phyloP scores from a whole-genome alignment of 192 early-diverging fungal species.

The Podila horticola region DNA sequence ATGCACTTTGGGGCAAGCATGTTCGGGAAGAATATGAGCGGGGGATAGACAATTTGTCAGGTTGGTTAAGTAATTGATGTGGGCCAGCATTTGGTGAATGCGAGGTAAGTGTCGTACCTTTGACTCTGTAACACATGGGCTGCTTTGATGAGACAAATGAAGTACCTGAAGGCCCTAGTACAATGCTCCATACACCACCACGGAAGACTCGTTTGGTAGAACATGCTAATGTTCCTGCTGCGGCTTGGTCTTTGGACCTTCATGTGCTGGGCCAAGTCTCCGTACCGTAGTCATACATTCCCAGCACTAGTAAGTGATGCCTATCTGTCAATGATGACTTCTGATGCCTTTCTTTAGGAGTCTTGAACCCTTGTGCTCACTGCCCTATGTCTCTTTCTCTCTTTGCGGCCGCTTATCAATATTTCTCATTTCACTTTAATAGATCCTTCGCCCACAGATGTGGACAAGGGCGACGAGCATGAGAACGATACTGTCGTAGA shows the following conservation, averaged over 20 bases:
- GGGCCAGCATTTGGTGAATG: neutral
- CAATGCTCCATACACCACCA: no score
- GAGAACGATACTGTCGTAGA: no score
- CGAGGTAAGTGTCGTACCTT: neutral
- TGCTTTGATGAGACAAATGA: constrained; percentile 3
- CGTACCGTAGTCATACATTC: neutral
- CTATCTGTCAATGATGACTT: no score
- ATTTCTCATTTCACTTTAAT: no score
- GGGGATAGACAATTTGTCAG: constrained; percentile 11
- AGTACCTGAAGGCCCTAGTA: constrained; percentile 1
- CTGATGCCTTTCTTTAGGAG: no score
- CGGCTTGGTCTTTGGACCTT: neutral
- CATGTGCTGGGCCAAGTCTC: neutral
- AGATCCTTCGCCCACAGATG: no score
- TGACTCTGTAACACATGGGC: neutral
- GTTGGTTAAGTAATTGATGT: constrained; percentile 5
- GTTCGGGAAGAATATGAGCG: constrained; percentile 18
- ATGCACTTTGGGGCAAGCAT: constrained; percentile 14
- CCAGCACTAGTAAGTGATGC: neutral
- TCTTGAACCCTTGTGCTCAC: no score
- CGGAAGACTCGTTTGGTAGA: constrained; percentile 10
- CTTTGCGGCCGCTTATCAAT: no score
- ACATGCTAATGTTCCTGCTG: constrained; percentile 1
- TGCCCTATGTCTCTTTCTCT: no score
- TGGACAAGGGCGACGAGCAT: no score